These are phyloP conservation scores for Auricularia heimuer DNA, from an alignment of 768 basidiomycete species.

Conservation along the genomic window DNA sequence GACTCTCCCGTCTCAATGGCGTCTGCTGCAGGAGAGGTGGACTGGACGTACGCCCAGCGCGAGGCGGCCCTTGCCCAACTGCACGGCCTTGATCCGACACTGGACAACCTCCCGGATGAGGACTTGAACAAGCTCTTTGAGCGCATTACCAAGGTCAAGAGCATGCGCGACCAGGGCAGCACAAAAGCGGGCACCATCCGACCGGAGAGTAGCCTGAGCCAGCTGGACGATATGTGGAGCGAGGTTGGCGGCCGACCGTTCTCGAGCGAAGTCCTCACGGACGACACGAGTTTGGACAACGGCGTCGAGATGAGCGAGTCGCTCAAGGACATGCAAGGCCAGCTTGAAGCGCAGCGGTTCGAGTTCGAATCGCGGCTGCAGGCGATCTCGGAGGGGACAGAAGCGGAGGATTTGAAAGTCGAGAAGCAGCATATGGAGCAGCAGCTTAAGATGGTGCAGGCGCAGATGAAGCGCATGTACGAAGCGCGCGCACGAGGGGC, in stretches of 20 bases:
- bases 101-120: slow-evolving; percentile 89
- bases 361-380: slow-evolving; percentile 50
- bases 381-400: slow-evolving; percentile 40
- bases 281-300: slow-evolving; percentile 78
- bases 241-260: slow-evolving; percentile 62
- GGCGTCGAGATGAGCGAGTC: slow-evolving; percentile 51
- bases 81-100: slow-evolving; percentile 69
- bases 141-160: slow-evolving; percentile 88
- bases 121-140: slow-evolving; percentile 91
- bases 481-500: slow-evolving; percentile 74
- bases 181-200: slow-evolving; percentile 52
- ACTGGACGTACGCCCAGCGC: slow-evolving; percentile 95
- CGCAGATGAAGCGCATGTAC: slow-evolving; percentile 72
- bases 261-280: slow-evolving; percentile 69
- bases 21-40: slow-evolving; percentile 62
- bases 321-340: slow-evolving; percentile 61
- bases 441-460: slow-evolving; percentile 69
- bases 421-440: slow-evolving; percentile 93
- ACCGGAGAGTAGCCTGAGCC: slow-evolving; percentile 82
- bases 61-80: slow-evolving; percentile 85
- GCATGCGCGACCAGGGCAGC: slow-evolving; percentile 57
- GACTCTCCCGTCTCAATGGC: slow-evolving; percentile 61
- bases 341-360: slow-evolving; percentile 43
- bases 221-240: slow-evolving; percentile 83
- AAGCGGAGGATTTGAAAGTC: slow-evolving; percentile 77